A percentile compares a stretch with the other conserved stretches of the same genome.
These are phyloP conservation scores for Aspergillus sp. DNA, from an alignment of 2,329 filamentous ascomycete species.

Conservation along the genomic window DNA sequence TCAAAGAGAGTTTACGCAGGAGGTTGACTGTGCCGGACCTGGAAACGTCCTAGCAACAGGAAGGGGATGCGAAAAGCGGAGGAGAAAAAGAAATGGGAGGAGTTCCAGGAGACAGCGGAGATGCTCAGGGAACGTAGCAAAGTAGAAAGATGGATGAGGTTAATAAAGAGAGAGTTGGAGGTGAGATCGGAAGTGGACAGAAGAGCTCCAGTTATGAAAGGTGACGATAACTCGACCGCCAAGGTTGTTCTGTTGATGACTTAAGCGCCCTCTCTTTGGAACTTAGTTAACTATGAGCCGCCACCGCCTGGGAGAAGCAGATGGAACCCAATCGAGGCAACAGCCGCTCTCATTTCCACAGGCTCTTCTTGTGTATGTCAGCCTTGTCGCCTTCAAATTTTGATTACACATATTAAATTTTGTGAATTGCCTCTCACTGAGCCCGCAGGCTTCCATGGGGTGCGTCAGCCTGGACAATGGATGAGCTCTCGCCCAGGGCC, in stretches of 20 bases:
- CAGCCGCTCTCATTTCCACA: neutral
- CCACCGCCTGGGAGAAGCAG: slow-evolving; percentile 35
- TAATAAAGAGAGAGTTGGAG: slow-evolving; percentile 17
- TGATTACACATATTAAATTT: too few relatives aligned
- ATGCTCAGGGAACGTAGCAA: slow-evolving; percentile 13
- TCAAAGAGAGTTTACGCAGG: slow-evolving; percentile 15
- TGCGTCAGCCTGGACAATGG: slow-evolving; percentile 4
- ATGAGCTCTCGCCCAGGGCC: neutral
- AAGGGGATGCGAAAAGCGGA: slow-evolving; percentile 10
- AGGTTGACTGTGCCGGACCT: slow-evolving; percentile 18
- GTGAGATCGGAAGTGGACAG: slow-evolving; percentile 30
- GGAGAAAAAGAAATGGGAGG: slow-evolving; percentile 4
- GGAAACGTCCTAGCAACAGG: slow-evolving; percentile 19
- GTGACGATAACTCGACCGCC: slow-evolving; percentile 36
- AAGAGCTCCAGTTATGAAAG: slow-evolving; percentile 31
- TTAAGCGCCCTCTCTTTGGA: slow-evolving; percentile 23
- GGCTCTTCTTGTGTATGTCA: neutral
- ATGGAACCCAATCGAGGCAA: slow-evolving; percentile 39
- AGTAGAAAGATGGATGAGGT: slow-evolving; percentile 13
- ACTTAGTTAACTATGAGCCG: slow-evolving; percentile 15
- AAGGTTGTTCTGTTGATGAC: slow-evolving; percentile 26
- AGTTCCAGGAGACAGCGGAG: slow-evolving; percentile 17
- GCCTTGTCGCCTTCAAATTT: neutral
- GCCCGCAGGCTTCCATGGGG: neutral
- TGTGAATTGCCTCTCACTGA: neutral